A percentile compares a stretch with the other conserved stretches of the same genome.
Evolutionary conservation across 306 rosid genomes (phyloP).

Genomic region (Medicago ruthenica): DNA sequence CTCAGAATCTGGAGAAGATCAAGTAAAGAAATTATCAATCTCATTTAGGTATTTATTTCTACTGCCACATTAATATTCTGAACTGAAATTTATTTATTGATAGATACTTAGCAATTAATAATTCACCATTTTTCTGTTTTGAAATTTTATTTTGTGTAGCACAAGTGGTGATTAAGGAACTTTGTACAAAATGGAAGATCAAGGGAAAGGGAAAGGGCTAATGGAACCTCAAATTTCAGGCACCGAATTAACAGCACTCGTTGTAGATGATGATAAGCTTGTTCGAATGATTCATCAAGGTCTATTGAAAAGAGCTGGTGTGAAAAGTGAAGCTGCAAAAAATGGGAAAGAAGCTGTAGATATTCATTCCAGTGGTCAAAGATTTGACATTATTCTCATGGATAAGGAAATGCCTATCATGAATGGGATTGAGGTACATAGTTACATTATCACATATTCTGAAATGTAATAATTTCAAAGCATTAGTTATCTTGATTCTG

Average conservation of each 20-base stretch:
- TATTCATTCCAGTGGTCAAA: slow-evolving; percentile 52
- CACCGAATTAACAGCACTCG: slow-evolving; percentile 51
- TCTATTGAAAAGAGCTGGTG: slow-evolving; percentile 54
- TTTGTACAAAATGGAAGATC: neutral
- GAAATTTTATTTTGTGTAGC: neutral
- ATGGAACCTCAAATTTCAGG: neutral
- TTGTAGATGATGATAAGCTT: slow-evolving; percentile 61
- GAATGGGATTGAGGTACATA: slow-evolving; percentile 68
- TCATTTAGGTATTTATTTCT: neutral
- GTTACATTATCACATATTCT: neutral
- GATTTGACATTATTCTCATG: slow-evolving; percentile 80
- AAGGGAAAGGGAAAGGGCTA: slow-evolving; percentile 14
- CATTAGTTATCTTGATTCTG: neutral
- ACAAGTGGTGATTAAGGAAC: neutral
- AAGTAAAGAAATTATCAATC: slow-evolving; percentile 1
- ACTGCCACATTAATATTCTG: neutral
- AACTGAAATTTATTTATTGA: neutral
- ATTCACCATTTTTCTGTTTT: neutral
- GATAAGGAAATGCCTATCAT: slow-evolving; percentile 79
- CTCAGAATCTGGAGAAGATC: neutral
- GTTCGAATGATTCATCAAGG: slow-evolving; percentile 53
- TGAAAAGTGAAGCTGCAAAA: slow-evolving; percentile 51
- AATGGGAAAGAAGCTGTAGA: slow-evolving; percentile 85
- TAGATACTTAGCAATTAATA: neutral
- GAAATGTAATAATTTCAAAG: neutral